These are phyloP conservation scores for Lasiodiplodia theobromae DNA, from an alignment of 2,329 filamentous ascomycete species.

Conservation along the genomic window DNA sequence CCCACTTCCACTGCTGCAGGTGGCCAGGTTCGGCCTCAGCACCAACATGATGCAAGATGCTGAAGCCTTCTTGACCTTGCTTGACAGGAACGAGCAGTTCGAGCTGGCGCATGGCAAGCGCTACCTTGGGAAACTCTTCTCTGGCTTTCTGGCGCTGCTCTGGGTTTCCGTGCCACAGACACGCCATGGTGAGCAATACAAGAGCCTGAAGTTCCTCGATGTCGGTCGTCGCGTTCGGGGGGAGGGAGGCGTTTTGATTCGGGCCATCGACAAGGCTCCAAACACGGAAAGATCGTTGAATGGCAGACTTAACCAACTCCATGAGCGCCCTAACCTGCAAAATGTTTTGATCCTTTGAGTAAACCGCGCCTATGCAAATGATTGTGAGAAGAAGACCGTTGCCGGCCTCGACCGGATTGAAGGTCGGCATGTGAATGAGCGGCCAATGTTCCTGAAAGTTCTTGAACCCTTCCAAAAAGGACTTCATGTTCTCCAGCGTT, in stretches of 20 bases:
- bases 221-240: constrained; percentile 48
- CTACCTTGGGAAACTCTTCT: constrained; percentile 64
- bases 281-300: constrained; percentile 63
- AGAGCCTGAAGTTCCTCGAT: constrained; percentile 74
- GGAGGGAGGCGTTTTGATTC: constrained; percentile 47
- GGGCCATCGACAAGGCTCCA: constrained; percentile 49
- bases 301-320: constrained; percentile 65
- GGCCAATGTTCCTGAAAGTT: constrained; percentile 79
- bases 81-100: constrained; percentile 64
- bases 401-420: constrained; percentile 70
- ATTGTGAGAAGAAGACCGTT: constrained; percentile 73
- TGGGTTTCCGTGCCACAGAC: constrained; percentile 74
- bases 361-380: constrained; percentile 77
- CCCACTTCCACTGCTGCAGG: constrained; percentile 67
- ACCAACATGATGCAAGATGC: constrained; percentile 67
- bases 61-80: constrained; percentile 58
- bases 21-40: constrained; percentile 36
- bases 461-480: constrained; percentile 74
- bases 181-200: constrained; percentile 66
- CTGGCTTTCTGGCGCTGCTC: constrained; percentile 70
- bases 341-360: constrained; percentile 68
- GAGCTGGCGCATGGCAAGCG: constrained; percentile 63
- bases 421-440: constrained; percentile 74
- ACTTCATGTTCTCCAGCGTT: constrained; percentile 71
- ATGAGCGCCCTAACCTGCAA: constrained; percentile 72